Base-by-base conservation (phyloP, 2,329 filamentous ascomycete species). In the Colletotrichum sidae region DNA sequence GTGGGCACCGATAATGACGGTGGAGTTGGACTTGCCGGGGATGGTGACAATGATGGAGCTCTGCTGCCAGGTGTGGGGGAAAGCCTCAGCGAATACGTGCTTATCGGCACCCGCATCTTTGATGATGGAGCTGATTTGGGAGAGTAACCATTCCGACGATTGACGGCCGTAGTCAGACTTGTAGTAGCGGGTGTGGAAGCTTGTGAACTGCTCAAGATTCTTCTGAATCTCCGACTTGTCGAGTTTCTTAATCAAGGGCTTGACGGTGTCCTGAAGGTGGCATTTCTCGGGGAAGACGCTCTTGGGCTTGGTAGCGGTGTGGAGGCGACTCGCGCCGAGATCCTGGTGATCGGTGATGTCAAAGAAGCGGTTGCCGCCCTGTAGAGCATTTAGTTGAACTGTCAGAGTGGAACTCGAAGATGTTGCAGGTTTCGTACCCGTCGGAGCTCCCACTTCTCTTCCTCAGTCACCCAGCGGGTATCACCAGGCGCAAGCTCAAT, bases 361-460 rank as follows among this genome's bases (percentile, higher is more conserved):
- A 86, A 98, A 96, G 84, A 98, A 98, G 73, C 90, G 92, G 70
- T 90, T 85, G 72, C 94, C 94, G 75, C 92, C 86, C 93, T 96
- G 72, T 44, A n/a, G 17, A 52, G 6, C 7, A 6, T 5, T 35
- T 5, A 49, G 62, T 41, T 58, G 50, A 11, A 13, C 25, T 25
- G n/a, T 34, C 2, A 11, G 17, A 42, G 10, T 34, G 11, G n/a
- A 39, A 37, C 9, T 8, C 6, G 51, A 46, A 7, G 6, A 25
- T 3, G 42, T 13, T 2, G 13, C 34, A 35, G 38, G 13, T 10
- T 2, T 4, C 88, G 63, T 85, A 96, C 94, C 71, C 93, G 86
- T 74, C 92, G 90, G 69, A 98, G 81, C 77, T 90, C 89, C 94
- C 95, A 97, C 80, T 98, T 99, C 81, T 97, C 90, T 41, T 97